Conservation (phyloP, 148 eudicot species). For the Drosera capensis region DNA sequence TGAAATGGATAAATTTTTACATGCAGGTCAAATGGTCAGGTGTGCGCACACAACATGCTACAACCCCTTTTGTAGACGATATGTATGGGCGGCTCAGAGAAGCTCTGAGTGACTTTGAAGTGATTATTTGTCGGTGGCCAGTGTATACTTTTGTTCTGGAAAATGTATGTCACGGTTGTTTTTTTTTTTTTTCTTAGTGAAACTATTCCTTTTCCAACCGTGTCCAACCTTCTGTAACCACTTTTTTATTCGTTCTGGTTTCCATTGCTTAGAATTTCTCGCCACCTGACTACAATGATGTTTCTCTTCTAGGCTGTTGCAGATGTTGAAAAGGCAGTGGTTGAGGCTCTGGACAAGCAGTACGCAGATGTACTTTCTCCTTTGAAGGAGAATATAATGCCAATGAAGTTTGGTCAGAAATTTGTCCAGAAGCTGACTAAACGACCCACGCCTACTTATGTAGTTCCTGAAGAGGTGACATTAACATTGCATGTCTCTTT, state of each 20-base stretch:
- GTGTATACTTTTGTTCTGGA: slow-evolving; percentile 75
- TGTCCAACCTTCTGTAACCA: too few relatives aligned
- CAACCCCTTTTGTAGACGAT: slow-evolving; percentile 84
- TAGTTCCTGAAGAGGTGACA: slow-evolving; percentile 72
- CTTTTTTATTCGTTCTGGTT: too few relatives aligned
- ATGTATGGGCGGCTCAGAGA: slow-evolving; percentile 67
- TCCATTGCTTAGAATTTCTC: too few relatives aligned
- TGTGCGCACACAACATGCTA: slow-evolving; percentile 59
- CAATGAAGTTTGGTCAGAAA: slow-evolving; percentile 63
- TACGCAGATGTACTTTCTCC: slow-evolving; percentile 68
- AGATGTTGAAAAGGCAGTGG: slow-evolving; percentile 58
- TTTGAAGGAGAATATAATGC: slow-evolving; percentile 51
- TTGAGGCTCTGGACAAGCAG: slow-evolving; percentile 76
- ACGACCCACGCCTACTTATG: slow-evolving; percentile 31
- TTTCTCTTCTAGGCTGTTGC: slow-evolving; percentile 90
- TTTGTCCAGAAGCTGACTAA: slow-evolving; percentile 65
- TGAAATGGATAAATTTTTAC: background rate
- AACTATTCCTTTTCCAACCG: too few relatives aligned
- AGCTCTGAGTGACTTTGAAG: slow-evolving; percentile 58
- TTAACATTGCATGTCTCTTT: background rate
- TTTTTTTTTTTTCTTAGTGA: background rate
- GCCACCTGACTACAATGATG: too few relatives aligned
- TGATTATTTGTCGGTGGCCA: slow-evolving; percentile 92
- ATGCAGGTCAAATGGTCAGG: slow-evolving; percentile 85
- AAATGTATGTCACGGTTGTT: slow-evolving; percentile 30